Evolutionary conservation across 306 rosid genomes (phyloP).

Genomic region (Benincasa hispida): DNA sequence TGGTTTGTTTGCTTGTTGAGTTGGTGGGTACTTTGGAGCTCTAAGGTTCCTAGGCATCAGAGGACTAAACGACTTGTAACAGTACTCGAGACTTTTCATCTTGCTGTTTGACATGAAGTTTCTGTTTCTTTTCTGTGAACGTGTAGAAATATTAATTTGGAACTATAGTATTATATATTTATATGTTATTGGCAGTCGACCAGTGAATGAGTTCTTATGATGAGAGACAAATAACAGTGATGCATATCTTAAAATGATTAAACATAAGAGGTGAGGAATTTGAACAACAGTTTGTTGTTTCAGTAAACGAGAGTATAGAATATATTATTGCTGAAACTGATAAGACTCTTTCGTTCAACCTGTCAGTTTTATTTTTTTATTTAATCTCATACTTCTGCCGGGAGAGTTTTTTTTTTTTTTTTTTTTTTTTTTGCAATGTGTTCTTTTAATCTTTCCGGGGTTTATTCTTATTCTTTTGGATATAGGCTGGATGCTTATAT

Average conservation of each 20-base stretch:
- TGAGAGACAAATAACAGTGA: not conserved
- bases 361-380: not conserved
- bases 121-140: not conserved
- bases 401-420: not conserved
- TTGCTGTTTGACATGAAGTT: not conserved
- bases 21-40: not conserved
- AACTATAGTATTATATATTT: not conserved
- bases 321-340: not conserved
- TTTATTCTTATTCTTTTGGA: not conserved
- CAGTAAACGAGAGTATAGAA: not conserved
- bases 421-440: not conserved
- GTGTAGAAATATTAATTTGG: not conserved
- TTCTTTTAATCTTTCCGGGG: not conserved
- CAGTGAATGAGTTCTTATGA: not conserved
- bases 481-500: conserved; percentile 67
- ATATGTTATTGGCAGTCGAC: not conserved
- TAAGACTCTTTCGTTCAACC: not conserved
- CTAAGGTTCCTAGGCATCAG: not conserved
- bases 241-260: not conserved
- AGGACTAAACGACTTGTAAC: not conserved
- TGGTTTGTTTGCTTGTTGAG: not conserved
- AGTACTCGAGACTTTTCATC: not conserved
- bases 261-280: not conserved
- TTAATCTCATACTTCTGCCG: not conserved
- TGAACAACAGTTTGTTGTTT: not conserved